phyloP scores from a whole-genome alignment of 768 basidiomycete genomes.

The Pleurotus cornucopiae region DNA sequence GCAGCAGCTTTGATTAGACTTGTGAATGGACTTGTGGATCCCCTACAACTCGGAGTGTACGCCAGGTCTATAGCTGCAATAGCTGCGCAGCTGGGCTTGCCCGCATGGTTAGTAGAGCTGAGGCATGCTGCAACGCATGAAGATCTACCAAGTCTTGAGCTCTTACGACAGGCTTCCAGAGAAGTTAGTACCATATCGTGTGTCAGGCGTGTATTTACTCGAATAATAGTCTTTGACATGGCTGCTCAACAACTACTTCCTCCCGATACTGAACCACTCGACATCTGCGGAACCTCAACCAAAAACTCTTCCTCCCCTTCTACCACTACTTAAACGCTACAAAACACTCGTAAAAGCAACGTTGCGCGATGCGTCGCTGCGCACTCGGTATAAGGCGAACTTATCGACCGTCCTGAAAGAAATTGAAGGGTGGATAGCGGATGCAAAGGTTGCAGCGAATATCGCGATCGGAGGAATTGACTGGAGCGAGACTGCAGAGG shows the following conservation, averaged over 20 bases:
- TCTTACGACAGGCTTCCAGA: slow-evolving; percentile 71
- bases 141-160: slow-evolving; percentile 79
- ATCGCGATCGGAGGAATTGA: slow-evolving; percentile 40
- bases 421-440: slow-evolving; percentile 76
- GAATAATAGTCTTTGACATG: slow-evolving; percentile 66
- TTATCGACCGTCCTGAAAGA: slow-evolving; percentile 50
- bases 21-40: slow-evolving; percentile 94
- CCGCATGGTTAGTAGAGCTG: slow-evolving; percentile 86
- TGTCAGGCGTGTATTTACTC: neutral
- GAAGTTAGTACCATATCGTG: slow-evolving; percentile 41
- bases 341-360: slow-evolving; percentile 62
- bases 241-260: slow-evolving; percentile 82
- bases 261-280: slow-evolving; percentile 65
- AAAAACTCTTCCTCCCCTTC: slow-evolving; percentile 47
- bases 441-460: slow-evolving; percentile 62
- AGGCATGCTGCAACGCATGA: slow-evolving; percentile 97
- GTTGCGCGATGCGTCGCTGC: slow-evolving; percentile 61
- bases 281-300: slow-evolving; percentile 25
- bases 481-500: slow-evolving; percentile 38
- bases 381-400: slow-evolving; percentile 43
- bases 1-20: slow-evolving; percentile 80
- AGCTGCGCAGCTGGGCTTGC: slow-evolving; percentile 81
- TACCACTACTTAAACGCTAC: slow-evolving; percentile 70
- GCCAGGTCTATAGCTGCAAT: slow-evolving; percentile 90
- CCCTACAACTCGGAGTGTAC: slow-evolving; percentile 83